A percentile compares a stretch with the other conserved stretches of the same genome.
These are phyloP conservation scores for Lasiodiplodia theobromae DNA, from an alignment of 2,329 filamentous ascomycete species.

Conservation along the genomic window DNA sequence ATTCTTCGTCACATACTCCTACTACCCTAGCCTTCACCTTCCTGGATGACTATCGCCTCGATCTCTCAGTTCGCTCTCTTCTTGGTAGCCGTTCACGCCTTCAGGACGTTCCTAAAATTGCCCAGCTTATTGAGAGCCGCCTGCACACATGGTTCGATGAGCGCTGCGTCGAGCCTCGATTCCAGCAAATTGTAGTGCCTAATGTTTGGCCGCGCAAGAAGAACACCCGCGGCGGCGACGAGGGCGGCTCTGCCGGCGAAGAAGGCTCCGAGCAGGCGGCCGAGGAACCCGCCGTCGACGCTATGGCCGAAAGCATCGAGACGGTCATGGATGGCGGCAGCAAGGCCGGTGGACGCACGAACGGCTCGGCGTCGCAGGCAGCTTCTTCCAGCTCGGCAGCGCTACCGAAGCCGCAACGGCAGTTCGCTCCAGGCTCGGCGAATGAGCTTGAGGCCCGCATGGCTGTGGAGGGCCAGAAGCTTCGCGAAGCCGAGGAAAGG, in stretches of 20 bases:
- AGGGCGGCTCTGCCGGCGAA: conserved; percentile 46
- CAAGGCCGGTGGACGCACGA: not conserved
- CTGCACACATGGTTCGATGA: conserved; percentile 90
- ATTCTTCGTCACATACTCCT: conserved; percentile 53
- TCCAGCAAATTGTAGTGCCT: conserved; percentile 85
- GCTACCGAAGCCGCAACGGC: conserved; percentile 5
- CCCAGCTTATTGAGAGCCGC: conserved; percentile 79
- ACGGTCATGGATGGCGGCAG: conserved; percentile 13
- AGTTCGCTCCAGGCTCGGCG: conserved; percentile 14
- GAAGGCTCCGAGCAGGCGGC: conserved; percentile 26
- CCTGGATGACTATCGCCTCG: conserved; percentile 83
- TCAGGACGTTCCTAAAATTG: conserved; percentile 88
- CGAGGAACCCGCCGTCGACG: conserved; percentile 22
- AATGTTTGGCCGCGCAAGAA: conserved; percentile 84
- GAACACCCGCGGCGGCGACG: conserved; percentile 75
- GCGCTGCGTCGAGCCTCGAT: conserved; percentile 82
- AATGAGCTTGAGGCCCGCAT: conserved; percentile 43
- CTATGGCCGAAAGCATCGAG: conserved; percentile 2
- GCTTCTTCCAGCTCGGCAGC: conserved; percentile 30
- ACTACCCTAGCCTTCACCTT: conserved; percentile 97
- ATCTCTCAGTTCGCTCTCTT: conserved; percentile 80
- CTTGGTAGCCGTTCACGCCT: conserved; percentile 80
- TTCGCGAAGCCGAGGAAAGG: conserved; percentile 46
- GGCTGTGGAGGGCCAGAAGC: conserved; percentile 45
- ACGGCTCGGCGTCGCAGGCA: conserved; percentile 11